phyloP scores from a whole-genome alignment of 78 protist species.

The Diacronema lutheri region DNA sequence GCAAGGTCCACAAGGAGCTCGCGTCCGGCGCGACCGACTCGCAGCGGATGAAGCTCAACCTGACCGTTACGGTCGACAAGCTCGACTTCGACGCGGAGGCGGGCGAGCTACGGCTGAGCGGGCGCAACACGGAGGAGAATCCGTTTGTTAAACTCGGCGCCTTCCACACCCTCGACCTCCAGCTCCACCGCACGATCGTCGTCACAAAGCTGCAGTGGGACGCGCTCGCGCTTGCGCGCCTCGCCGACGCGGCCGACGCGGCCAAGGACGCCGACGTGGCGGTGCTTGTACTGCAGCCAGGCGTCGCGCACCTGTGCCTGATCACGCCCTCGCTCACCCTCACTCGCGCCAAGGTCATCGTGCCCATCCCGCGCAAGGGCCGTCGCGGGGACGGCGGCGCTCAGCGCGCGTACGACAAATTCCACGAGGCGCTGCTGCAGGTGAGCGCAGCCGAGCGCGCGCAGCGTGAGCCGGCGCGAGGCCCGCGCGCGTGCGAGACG shows the following conservation, averaged over 20 bases:
- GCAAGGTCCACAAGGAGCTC: constrained; percentile 71
- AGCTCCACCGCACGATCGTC: constrained; percentile 49
- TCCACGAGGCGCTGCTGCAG: constrained; percentile 59
- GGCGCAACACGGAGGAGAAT: constrained; percentile 56
- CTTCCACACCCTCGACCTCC: constrained; percentile 81
- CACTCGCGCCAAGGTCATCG: constrained; percentile 59
- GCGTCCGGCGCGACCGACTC: constrained; percentile 66
- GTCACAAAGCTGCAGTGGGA: constrained; percentile 80
- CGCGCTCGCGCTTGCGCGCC: constrained; percentile 56
- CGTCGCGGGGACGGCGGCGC: neutral
- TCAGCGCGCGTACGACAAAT: constrained; percentile 15
- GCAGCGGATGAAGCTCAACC: constrained; percentile 51
- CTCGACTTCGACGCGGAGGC: constrained; percentile 72
- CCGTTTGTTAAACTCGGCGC: constrained; percentile 63
- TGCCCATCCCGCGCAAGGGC: neutral
- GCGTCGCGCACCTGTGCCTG: constrained; percentile 76
- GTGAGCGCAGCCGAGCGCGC: no score
- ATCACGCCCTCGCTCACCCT: constrained; percentile 71
- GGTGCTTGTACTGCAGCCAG: constrained; percentile 55
- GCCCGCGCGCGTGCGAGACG: no score
- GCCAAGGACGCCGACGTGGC: constrained; percentile 77
- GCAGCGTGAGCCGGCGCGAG: no score
- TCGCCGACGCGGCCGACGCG: constrained; percentile 62
- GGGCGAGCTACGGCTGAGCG: constrained; percentile 61
- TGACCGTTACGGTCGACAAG: constrained; percentile 48